Evolutionary conservation across 164 flowering plant species (phyloP).

Genomic region (Piper betle): DNA sequence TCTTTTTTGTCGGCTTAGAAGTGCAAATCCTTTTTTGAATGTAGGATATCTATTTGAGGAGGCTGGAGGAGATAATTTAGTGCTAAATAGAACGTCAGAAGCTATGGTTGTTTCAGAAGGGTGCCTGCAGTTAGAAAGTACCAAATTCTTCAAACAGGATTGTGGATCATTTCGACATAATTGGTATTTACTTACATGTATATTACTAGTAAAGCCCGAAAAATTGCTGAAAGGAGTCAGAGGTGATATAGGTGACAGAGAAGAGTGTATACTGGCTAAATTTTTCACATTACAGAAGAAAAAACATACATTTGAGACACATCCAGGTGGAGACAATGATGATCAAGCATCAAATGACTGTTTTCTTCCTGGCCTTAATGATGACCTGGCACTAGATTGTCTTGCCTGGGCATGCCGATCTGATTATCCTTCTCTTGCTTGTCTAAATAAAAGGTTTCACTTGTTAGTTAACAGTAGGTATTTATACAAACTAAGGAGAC

Average conservation of each 20-base stretch:
- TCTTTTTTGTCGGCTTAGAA: too few species aligned
- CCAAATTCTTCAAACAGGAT: background rate
- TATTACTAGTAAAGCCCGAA: slow-evolving; percentile 4
- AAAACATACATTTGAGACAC: too few species aligned
- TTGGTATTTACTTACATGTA: slow-evolving; percentile 6
- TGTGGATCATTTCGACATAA: slow-evolving; percentile 1
- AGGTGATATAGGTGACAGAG: slow-evolving; percentile 5
- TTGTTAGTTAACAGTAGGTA: slow-evolving; percentile 36
- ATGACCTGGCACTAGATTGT: slow-evolving; percentile 49
- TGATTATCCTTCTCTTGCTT: slow-evolving; percentile 38
- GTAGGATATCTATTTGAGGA: too few species aligned
- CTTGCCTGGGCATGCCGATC: slow-evolving; percentile 51
- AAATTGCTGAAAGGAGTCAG: slow-evolving; percentile 1
- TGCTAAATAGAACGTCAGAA: too few species aligned
- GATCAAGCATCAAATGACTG: slow-evolving; percentile 37
- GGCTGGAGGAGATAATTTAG: too few species aligned
- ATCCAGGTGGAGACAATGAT: too few species aligned
- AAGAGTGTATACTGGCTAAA: slow-evolving; percentile 1
- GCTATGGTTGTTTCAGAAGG: too few species aligned
- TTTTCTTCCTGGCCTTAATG: slow-evolving; percentile 32
- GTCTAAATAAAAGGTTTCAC: slow-evolving; percentile 33
- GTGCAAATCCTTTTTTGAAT: too few species aligned
- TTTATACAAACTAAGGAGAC: slow-evolving; percentile 39
- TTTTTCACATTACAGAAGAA: slow-evolving; percentile 3
- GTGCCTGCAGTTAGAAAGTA: too few species aligned